phyloP scores from a whole-genome alignment of 768 basidiomycete species.

The Rhizopogon roseolus region DNA sequence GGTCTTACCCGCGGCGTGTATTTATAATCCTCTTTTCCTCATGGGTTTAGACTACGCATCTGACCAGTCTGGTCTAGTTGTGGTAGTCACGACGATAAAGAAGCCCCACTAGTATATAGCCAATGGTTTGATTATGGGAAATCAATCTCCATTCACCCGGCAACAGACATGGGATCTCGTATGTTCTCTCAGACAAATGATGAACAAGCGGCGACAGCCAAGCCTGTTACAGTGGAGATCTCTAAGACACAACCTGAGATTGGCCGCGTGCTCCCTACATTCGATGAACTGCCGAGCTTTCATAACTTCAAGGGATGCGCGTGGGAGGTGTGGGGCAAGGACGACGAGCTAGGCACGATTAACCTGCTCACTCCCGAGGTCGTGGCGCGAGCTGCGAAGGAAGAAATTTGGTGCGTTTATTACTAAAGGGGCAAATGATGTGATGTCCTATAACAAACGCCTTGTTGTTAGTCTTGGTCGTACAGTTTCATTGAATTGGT shows the following conservation, averaged over 20 bases:
- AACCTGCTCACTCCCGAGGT: constrained; percentile 60
- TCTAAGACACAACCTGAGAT: neutral
- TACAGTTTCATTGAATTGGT: constrained; percentile 62
- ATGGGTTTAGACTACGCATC: constrained; percentile 4
- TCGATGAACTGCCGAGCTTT: constrained; percentile 45
- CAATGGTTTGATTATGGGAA: neutral
- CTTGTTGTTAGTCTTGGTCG: constrained; percentile 28
- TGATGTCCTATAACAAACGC: neutral
- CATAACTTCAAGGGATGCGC: constrained; percentile 51
- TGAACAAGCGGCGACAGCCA: neutral
- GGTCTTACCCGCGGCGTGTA: constrained; percentile 17
- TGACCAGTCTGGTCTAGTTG: constrained; percentile 11
- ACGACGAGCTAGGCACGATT: constrained; percentile 63
- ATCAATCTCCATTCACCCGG: neutral
- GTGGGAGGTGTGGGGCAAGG: constrained; percentile 63
- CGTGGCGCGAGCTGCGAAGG: constrained; percentile 51
- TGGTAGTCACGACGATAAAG: neutral
- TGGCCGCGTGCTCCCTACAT: constrained; percentile 30
- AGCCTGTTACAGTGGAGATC: neutral
- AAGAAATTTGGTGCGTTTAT: constrained; percentile 52
- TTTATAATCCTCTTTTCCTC: constrained; percentile 15
- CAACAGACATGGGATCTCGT: constrained; percentile 11
- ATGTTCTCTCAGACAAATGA: constrained; percentile 11
- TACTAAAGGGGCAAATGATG: neutral
- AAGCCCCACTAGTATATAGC: neutral